phyloP scores from a whole-genome alignment of 805 yeast genomes.

The Cyberlindnera meyerae region DNA sequence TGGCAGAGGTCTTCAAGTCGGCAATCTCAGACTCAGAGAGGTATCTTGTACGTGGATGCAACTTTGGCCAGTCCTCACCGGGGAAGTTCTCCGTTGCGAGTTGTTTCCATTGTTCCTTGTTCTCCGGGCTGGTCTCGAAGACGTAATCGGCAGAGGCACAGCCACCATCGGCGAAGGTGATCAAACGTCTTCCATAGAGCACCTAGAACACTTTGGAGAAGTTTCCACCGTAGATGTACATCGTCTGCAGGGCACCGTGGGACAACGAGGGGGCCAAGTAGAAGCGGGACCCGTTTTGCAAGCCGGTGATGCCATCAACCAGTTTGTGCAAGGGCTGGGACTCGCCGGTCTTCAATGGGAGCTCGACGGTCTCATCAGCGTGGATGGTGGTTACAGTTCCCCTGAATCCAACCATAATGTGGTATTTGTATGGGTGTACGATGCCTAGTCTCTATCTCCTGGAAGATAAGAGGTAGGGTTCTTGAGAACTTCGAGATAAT shows the following conservation, averaged over 20 bases:
- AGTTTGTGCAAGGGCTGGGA: slow-evolving; percentile 20
- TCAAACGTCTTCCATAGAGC: slow-evolving; percentile 69
- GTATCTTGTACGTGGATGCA: slow-evolving; percentile 68
- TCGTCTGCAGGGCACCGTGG: slow-evolving; percentile 75
- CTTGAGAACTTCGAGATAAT: too few species aligned
- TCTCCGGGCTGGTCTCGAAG: slow-evolving; percentile 31
- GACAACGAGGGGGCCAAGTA: slow-evolving; percentile 58
- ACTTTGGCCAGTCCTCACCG: slow-evolving; percentile 46
- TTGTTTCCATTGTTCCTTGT: slow-evolving; percentile 27
- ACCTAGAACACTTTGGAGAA: slow-evolving; percentile 49
- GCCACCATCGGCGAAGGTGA: slow-evolving; percentile 60
- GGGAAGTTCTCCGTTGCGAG: slow-evolving; percentile 39
- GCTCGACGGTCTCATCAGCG: slow-evolving; percentile 23
- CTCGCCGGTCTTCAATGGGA: slow-evolving; percentile 19
- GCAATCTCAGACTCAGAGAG: slow-evolving; percentile 42
- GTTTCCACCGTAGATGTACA: slow-evolving; percentile 55
- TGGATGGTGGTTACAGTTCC: slow-evolving; percentile 23
- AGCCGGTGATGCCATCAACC: slow-evolving; percentile 35
- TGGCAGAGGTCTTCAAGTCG: slow-evolving; percentile 28
- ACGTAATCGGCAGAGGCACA: slow-evolving; percentile 73
- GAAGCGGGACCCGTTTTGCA: slow-evolving; percentile 44
- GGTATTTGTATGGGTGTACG: too few species aligned
- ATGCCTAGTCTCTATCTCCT: not conserved
- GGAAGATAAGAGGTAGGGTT: too few species aligned
- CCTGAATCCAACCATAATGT: slow-evolving; percentile 27